These are phyloP conservation scores for Podospora bellae-mahoneyi DNA, from an alignment of 495 filamentous ascomycete species.

Conservation along the genomic window DNA sequence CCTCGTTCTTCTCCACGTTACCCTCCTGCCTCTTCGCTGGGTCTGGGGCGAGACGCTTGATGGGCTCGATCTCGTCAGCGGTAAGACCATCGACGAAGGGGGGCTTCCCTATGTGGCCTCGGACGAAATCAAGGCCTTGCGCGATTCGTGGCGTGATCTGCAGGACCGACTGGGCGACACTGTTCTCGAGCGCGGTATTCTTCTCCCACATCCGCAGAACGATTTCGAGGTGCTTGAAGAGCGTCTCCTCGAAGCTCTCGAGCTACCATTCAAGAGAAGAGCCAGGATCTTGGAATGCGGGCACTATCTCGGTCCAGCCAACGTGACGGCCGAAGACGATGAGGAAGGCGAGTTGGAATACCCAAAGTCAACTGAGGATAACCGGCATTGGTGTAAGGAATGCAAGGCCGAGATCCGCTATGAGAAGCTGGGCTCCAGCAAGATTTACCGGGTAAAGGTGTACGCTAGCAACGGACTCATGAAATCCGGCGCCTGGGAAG, in stretches of 20 bases:
- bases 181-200: constrained; percentile 75
- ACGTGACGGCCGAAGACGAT: constrained; percentile 42
- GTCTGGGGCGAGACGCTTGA: constrained; percentile 60
- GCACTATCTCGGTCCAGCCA: constrained; percentile 58
- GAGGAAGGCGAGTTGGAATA: constrained; percentile 39
- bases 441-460: constrained; percentile 79
- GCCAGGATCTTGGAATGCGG: constrained; percentile 76
- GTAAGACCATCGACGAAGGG: constrained; percentile 23
- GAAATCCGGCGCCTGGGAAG: constrained; percentile 85
- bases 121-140: constrained; percentile 54
- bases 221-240: constrained; percentile 92
- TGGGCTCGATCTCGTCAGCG: constrained; percentile 32
- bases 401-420: constrained; percentile 53
- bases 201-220: constrained; percentile 84
- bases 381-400: constrained; percentile 60
- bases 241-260: constrained; percentile 80
- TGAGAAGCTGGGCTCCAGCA: constrained; percentile 41
- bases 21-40: constrained; percentile 68
- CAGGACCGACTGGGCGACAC: constrained; percentile 73
- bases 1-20: constrained; percentile 84
- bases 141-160: constrained; percentile 69
- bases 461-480: constrained; percentile 94
- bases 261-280: constrained; percentile 59
- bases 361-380: constrained; percentile 30
- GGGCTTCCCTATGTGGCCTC: constrained; percentile 40